Evolutionary conservation across 2,329 filamentous ascomycete species (phyloP).

Genomic region (Fusarium acutatum): DNA sequence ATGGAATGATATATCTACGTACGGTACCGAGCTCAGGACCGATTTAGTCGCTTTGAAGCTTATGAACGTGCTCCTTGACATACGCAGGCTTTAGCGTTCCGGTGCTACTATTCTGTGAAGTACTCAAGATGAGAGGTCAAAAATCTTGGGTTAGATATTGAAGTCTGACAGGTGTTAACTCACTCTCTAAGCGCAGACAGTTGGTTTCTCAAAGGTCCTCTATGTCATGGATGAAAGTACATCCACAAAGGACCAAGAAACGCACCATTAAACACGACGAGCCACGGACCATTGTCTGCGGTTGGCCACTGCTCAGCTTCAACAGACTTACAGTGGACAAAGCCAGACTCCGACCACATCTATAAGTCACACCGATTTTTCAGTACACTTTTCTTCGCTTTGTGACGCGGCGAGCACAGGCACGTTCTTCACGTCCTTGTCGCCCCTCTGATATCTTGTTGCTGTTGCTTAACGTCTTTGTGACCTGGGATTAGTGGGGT

Average conservation of each 20-base stretch:
- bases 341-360: no score
- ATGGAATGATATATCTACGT: background rate
- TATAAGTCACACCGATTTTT: rapidly evolving
- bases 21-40: background rate
- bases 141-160: background rate
- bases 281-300: no score
- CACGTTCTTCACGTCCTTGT: background rate
- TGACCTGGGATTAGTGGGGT: background rate
- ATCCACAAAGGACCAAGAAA: background rate
- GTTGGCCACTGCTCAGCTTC: no score
- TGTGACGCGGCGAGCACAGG: no score
- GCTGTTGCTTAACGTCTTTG: background rate
- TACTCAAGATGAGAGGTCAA: background rate
- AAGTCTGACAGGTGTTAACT: background rate
- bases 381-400: background rate
- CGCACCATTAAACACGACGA: no score
- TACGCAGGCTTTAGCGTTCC: background rate
- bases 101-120: background rate
- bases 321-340: no score
- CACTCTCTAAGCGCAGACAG: background rate
- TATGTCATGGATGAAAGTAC: background rate
- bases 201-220: background rate
- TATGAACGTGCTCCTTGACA: background rate
- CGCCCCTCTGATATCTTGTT: background rate
- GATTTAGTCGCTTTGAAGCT: background rate